Percentiles rank a stretch among this genome's conserved stretches.
phyloP scores from a whole-genome alignment of 257 asterid genomes.

The Solanum infundibuliforme region DNA sequence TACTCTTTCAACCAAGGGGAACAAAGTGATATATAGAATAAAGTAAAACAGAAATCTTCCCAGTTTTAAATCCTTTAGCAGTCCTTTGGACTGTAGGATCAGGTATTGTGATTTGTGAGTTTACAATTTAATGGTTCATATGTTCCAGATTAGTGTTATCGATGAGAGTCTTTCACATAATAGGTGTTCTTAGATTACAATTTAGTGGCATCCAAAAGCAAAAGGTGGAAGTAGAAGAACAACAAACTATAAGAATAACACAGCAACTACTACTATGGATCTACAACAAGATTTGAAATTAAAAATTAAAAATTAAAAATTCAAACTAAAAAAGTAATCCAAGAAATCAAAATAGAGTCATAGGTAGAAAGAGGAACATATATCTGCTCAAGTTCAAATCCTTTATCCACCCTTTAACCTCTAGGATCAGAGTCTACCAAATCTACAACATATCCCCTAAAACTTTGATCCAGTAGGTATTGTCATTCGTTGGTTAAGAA shows the following conservation, averaged over 20 bases:
- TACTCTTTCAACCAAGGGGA: background rate
- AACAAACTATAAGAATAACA: no score
- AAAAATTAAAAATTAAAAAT: no score
- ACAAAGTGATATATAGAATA: slow-evolving; percentile 60
- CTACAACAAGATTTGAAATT: background rate
- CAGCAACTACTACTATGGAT: background rate
- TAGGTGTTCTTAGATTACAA: no score
- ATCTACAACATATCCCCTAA: slow-evolving; percentile 68
- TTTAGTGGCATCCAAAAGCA: no score
- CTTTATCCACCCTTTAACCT: slow-evolving; percentile 49
- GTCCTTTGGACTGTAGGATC: slow-evolving; percentile 68
- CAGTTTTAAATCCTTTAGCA: slow-evolving; percentile 56
- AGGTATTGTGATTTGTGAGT: background rate
- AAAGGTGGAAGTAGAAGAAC: no score
- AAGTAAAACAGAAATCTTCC: slow-evolving; percentile 74
- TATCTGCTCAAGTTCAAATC: slow-evolving; percentile 74
- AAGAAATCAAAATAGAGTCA: slow-evolving; percentile 81
- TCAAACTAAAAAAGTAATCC: slow-evolving; percentile 35
- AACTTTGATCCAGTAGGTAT: slow-evolving; percentile 49
- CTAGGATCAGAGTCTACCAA: slow-evolving; percentile 75
- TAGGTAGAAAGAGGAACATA: slow-evolving; percentile 66
- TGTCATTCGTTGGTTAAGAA: slow-evolving; percentile 49
- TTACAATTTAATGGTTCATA: no score
- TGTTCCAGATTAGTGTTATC: no score
- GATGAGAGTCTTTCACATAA: no score